Evolutionary conservation across 495 filamentous ascomycete species (phyloP).

Genomic region (Evansstolkia leycettana): DNA sequence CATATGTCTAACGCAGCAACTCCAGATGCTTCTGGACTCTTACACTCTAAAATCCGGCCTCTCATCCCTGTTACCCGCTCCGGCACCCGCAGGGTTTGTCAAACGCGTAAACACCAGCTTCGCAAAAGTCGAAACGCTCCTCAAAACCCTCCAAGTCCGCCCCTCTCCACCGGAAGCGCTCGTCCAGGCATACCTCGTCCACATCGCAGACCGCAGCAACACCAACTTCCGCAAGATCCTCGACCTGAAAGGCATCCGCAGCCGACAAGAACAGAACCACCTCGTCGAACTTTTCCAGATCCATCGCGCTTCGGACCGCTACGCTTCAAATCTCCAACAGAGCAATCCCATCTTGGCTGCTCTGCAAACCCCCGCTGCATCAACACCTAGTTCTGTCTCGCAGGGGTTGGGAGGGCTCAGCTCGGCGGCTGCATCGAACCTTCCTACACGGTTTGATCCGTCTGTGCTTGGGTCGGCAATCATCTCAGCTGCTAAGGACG

Average conservation of each 20-base stretch:
- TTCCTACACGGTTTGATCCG: conserved; percentile 58
- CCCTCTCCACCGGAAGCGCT: conserved; percentile 84
- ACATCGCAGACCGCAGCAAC: conserved; percentile 82
- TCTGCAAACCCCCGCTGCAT: conserved; percentile 26
- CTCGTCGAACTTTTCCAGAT: conserved; percentile 84
- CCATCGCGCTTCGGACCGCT: conserved; percentile 51
- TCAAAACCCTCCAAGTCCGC: conserved; percentile 94
- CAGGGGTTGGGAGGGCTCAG: conserved; percentile 25
- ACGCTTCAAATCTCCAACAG: conserved; percentile 30
- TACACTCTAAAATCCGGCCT: conserved; percentile 84
- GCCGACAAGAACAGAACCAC: conserved; percentile 63
- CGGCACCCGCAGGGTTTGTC: conserved; percentile 52
- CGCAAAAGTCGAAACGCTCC: conserved; percentile 76
- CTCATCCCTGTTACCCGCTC: conserved; percentile 27
- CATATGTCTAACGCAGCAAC: too few relatives aligned
- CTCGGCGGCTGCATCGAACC: conserved; percentile 25
- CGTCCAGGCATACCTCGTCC: conserved; percentile 91
- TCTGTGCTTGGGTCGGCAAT: conserved; percentile 54
- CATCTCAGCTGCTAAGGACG: conserved; percentile 80
- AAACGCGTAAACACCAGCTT: conserved; percentile 83
- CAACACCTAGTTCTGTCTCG: conserved; percentile 26
- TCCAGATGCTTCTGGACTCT: conserved; percentile 80
- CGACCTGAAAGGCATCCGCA: conserved; percentile 77
- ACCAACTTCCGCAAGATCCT: conserved; percentile 95
- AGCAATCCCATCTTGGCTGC: conserved; percentile 31